Percentiles rank a stretch among this genome's conserved stretches.
These are phyloP conservation scores for Boletus rubropictus DNA, from an alignment of 768 basidiomycete species.

Conservation along the genomic window DNA sequence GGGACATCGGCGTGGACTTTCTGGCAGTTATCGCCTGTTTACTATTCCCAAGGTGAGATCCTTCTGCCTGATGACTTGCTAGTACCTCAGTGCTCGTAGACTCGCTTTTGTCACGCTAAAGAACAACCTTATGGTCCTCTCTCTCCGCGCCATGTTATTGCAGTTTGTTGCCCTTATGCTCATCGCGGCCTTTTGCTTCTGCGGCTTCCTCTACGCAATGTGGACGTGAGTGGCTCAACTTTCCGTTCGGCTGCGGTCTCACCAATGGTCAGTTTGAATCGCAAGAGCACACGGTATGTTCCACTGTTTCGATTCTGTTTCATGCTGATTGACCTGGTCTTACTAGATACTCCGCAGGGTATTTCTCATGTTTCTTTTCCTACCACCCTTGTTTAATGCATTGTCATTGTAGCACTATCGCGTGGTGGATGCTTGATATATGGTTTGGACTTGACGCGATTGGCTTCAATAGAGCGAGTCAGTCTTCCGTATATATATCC, in stretches of 20 bases:
- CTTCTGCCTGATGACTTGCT: neutral
- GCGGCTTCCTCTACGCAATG: conserved; percentile 87
- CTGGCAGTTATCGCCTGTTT: conserved; percentile 86
- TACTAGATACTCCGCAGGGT: conserved; percentile 34
- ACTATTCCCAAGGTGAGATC: conserved; percentile 73
- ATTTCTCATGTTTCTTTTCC: neutral
- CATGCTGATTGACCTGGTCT: conserved; percentile 13
- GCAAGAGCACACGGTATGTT: conserved; percentile 52
- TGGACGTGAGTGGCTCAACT: conserved; percentile 67
- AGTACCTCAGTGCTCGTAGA: conserved; percentile 34
- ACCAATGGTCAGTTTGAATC: conserved; percentile 45
- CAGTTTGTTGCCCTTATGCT: conserved; percentile 83
- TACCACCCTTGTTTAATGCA: neutral
- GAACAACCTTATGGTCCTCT: conserved; percentile 73
- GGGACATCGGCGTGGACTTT: conserved; percentile 68
- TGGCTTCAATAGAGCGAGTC: conserved; percentile 80
- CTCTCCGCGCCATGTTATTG: conserved; percentile 85
- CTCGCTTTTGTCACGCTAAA: conserved; percentile 88
- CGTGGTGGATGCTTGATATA: conserved; percentile 93
- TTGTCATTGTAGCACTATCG: conserved; percentile 46
- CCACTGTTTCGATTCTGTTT: neutral
- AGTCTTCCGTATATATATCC: conserved; percentile 26
- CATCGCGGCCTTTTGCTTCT: conserved; percentile 86
- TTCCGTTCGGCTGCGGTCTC: neutral
- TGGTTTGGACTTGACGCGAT: conserved; percentile 94